Evolutionary conservation across 2,329 filamentous ascomycete species (phyloP), one percentile per base, ranked within the genome.

Genomic region (Epicoccum sorghinum): DNA sequence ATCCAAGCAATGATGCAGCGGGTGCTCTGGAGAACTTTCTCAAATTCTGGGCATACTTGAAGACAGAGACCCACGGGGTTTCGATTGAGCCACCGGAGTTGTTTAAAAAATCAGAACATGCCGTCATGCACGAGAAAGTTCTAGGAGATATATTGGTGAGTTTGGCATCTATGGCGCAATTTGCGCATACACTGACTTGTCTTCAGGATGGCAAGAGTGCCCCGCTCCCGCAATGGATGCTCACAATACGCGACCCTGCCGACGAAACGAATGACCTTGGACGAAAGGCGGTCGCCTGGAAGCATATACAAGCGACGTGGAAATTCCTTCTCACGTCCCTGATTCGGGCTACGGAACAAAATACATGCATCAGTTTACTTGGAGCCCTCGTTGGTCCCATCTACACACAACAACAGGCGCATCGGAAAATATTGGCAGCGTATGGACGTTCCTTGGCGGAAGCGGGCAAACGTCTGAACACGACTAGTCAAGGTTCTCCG

Each of bases 221-320:
- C 8, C 60, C 58, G 4, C 59, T 67, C 3, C 69, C 71, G 2
- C 6, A 39, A 1, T 73, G 64, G 55, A 66, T 82, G 44, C 74
- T 87, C 44, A 82, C 76, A 54, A 73, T 88, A 12, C 83, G 86
- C 68, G 84, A 88, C 61, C 85, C 85, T 0, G 81, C 82, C 7
- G 79, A 86, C 62, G 76, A 78, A 18, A 76, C 77, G 62, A 86
- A 85, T 65, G 82, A 88, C 62, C 75, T 87, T 1, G 85, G 85
- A 30, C 71, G 73, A 38, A 78, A 78, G 47, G 77, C 73, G 39
- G 71, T 77, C 48, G 76, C 76, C 12, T 81, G 83, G 56, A 77
- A 77, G 53, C 79, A 85, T 52, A 62, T 86, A 13, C 76, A 81
- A 55, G 55, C 51, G 10, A 80, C 77, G 0, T 77, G 84, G 27